Evolutionary conservation across 352 stramenopile species (phyloP), one percentile per base, ranked within the genome.

Genomic region (Phytophthora lateralis): DNA sequence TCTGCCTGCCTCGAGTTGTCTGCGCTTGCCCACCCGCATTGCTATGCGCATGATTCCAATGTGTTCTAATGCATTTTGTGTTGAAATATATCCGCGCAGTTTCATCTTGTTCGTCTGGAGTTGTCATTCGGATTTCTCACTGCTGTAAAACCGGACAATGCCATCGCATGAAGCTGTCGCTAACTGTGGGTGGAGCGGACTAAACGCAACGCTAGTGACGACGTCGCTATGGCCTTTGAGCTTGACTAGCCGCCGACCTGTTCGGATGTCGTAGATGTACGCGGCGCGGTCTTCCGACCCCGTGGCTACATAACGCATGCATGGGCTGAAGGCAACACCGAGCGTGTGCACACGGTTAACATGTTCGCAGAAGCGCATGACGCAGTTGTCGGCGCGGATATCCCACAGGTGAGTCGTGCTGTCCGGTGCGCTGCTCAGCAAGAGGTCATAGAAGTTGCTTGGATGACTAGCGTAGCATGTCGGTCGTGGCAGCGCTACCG

Each of bases 201-300:
- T 92, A 58, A 94, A 97, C 0, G 78, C 85, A 0, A 97, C 83
- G 41, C 56, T 69, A 7, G 88, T 90, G 43, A 97, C 85, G 1
- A 86, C 85, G 61, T 96, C 88, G 6, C 54, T 80, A 65, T 96
- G 87, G 3, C 82, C 76, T 0, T 68, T 54, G 6, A 95, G 73
- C 59, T 84, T 88, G 44, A 71, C 69, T 6, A 94, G 55, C 21
- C 64, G 75, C 3, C 85, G 65, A 1, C 86, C 78, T 15, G 73
- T 96, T 46, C 88, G 86, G 46, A 97, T 75, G 55, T 97, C 90
- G 71, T 96, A 97, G 41, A 97, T 49, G 61, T 95, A 96, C 10
- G 76, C 70, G 7, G 71, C 58, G 4, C 90, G 80, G 55, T 97
- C 90, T 68, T 97, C 89, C 1, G 84, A 96, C 34, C 90, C 90